Base-by-base conservation (phyloP, 73 alveolate genomes). In the Paramecium caudatum region DNA sequence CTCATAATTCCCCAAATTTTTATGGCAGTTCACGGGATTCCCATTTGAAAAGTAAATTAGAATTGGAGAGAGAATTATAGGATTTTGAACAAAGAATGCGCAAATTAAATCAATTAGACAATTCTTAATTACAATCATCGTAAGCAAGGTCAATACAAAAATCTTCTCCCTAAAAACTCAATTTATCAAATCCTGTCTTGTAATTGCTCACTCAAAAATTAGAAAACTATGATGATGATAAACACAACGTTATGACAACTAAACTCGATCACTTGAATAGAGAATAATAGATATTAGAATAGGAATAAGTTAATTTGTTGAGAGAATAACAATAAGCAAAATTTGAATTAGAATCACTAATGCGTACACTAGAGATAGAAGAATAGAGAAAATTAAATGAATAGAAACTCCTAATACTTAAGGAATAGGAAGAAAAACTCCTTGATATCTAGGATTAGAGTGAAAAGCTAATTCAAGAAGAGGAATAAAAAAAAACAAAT, bases 361-460 rank as follows among this genome's bases (percentile, higher is more conserved):
- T 34, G 25, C 15, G 45, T 17, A 69, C 36, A 16, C 25, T 34
- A 10, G 63, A 69, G 15, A 21, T 34, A 1, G 86, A 69, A n/a
- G 86, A 69, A 69, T 10, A 69, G 37, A 23, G 45, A 1, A 30
- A 23, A 33, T 69, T 69, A 10, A 37, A 69, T 34, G 86, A 69
- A 69, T 17, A 69, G 12, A 69, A 39, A 16, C 32, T 37, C 1
- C 15, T 8, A 10, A 69, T 69, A 16, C 32, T 69, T 23, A 33
- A 17, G 37, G 86, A 69, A 69, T 69, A 69, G 48, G 86, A 69
- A 10, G 86, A 69, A 39, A 69, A 69, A 69, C 12, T 69, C 4
- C 45, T 69, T 30, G 86, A 69, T 16, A 69, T 69, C 5, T 10
- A 69, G 37, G 86, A 69, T 0, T 37, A 69, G 48, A 36, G 63